These are phyloP conservation scores for Echites panduratus DNA, from an alignment of 257 asterid genomes.

Conservation along the genomic window DNA sequence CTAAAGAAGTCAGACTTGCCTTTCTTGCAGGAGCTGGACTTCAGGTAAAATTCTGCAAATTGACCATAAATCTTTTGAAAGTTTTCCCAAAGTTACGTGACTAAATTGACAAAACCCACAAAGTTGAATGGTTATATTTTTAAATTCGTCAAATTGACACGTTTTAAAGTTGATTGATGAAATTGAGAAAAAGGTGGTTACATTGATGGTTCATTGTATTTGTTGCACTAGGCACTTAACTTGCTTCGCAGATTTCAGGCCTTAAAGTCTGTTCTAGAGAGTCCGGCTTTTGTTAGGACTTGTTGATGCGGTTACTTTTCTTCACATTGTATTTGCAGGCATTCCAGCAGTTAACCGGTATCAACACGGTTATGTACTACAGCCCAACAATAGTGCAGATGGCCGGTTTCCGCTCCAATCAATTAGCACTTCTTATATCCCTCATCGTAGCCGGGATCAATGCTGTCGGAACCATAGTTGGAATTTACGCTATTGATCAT, in stretches of 20 bases:
- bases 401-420: constrained; percentile 89
- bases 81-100: too few species aligned
- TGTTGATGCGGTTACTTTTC: not conserved
- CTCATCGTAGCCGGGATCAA: constrained; percentile 66
- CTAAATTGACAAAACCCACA: too few species aligned
- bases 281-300: not conserved
- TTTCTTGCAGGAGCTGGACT: constrained; percentile 91
- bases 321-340: constrained; percentile 46
- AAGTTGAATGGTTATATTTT: too few species aligned
- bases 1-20: constrained; percentile 80
- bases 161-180: too few species aligned
- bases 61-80: too few species aligned
- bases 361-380: constrained; percentile 90
- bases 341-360: constrained; percentile 90
- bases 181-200: too few species aligned
- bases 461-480: constrained; percentile 69
- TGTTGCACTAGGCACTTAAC: too few species aligned
- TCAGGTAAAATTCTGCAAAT: constrained; percentile 41
- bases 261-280: too few species aligned
- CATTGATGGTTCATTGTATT: too few species aligned
- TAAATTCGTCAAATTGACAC: too few species aligned
- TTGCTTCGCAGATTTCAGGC: too few species aligned
- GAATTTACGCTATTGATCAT: constrained; percentile 79
- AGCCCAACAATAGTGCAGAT: constrained; percentile 92
- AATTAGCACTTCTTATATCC: constrained; percentile 76